Base-by-base conservation (phyloP, 1,284 basidiomycete species). In the Puccinia hordei region DNA sequence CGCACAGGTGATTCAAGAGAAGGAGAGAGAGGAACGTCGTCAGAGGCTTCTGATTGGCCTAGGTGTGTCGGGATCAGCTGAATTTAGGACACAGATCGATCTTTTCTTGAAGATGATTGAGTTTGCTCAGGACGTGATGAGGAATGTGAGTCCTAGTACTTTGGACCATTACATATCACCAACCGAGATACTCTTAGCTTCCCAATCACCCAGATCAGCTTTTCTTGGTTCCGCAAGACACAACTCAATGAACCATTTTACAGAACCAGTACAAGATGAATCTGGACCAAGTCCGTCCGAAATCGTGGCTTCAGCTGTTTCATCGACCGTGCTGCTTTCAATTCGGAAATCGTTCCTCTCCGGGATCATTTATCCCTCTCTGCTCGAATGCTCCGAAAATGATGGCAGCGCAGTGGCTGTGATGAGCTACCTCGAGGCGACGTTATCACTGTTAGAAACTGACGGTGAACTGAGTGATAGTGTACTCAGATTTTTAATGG, bases 321-420 rank as follows among this genome's bases (percentile, higher is more conserved):
- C 76, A 38, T 76, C 0, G 90, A 90, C 92, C 17, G 92, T 94
- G 63, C 86, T 95, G 53, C 91, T 93, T 81, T 91, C 93, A 8
- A 90, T 96, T 15, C 90, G 92, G 71, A 89, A 90, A n/a, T 92
- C 93, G 57, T 97, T 97, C 86, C 87, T 98, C 38, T 92, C 95
- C 86, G 96, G 95, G 83, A 92, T 98, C 35, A 87, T 98, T 44
- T 97, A 97, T 85, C 94, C 95, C 0, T 93, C 94, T 6, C 90
- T 99, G 71, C 88, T 98, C 72, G 95, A 98, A 85, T 97, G 94
- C 86, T 95, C 94, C 0, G 92, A 94, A 82, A 85, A 88, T 8
- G 95, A 99, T 85, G 95, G 95, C 33, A 97, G 94, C 82, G 93
- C 95, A 0, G 92, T 97, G 0, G 96, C 96, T 1, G 94, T 98